phyloP scores from a whole-genome alignment of 306 rosid species.

The Echinosophora koreensis region DNA sequence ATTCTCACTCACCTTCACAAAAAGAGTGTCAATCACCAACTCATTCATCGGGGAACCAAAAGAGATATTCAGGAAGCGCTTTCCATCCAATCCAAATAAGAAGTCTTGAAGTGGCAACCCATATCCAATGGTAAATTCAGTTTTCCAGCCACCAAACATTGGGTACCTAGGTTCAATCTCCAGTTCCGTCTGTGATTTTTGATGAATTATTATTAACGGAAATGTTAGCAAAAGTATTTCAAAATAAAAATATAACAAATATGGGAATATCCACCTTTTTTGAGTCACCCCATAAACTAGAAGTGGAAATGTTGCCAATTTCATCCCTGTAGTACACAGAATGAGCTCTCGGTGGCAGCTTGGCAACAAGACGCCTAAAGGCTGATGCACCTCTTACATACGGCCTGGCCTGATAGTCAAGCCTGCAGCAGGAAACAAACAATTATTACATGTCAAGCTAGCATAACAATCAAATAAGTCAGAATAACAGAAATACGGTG shows the following conservation, averaged over 20 bases:
- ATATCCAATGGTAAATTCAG: slow-evolving; percentile 92
- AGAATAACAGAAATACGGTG: slow-evolving; percentile 40
- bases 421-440: slow-evolving; percentile 66
- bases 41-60: slow-evolving; percentile 86
- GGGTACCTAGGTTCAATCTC: slow-evolving; percentile 97
- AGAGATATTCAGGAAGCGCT: slow-evolving; percentile 77
- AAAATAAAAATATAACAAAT: not conserved
- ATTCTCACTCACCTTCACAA: slow-evolving; percentile 71
- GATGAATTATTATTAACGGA: slow-evolving; percentile 33
- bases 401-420: slow-evolving; percentile 90
- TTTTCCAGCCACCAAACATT: slow-evolving; percentile 97
- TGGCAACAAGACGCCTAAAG: slow-evolving; percentile 81
- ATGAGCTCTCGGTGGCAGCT: slow-evolving; percentile 91
- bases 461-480: slow-evolving; percentile 38
- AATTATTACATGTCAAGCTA: slow-evolving; percentile 35
- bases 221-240: slow-evolving; percentile 36
- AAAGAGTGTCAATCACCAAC: slow-evolving; percentile 77
- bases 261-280: slow-evolving; percentile 64
- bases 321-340: slow-evolving; percentile 96
- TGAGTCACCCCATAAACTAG: slow-evolving; percentile 92
- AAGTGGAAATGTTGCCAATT: slow-evolving; percentile 97
- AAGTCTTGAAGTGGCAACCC: slow-evolving; percentile 91
- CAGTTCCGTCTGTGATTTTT: slow-evolving; percentile 70
- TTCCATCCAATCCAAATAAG: slow-evolving; percentile 77
- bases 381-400: slow-evolving; percentile 85